Percentiles rank a stretch among this genome's conserved stretches.
These are phyloP conservation scores for Microbotryum intermedium DNA, from an alignment of 1,284 basidiomycete genomes.

Conservation along the genomic window DNA sequence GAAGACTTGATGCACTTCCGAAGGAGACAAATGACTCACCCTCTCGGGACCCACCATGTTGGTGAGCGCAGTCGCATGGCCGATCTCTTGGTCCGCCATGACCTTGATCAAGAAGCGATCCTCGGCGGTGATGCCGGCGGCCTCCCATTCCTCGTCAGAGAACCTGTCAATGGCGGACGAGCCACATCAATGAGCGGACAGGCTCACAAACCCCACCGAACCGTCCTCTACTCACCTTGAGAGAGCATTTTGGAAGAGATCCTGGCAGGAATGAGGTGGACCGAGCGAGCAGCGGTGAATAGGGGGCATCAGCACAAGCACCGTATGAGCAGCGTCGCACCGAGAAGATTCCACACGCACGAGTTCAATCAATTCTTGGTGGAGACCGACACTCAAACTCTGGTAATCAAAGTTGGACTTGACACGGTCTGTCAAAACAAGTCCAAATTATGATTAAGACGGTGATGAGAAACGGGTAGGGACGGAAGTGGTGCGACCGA, in stretches of 20 bases:
- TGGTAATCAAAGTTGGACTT: constrained; percentile 56
- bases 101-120: constrained; percentile 51
- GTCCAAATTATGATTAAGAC: background rate
- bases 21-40: constrained; percentile 26
- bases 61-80: constrained; percentile 47
- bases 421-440: background rate
- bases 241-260: constrained; percentile 56
- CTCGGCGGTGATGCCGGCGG: constrained; percentile 49
- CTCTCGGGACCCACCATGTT: constrained; percentile 46
- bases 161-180: constrained; percentile 48
- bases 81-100: constrained; percentile 53
- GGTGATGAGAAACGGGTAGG: background rate
- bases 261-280: constrained; percentile 57
- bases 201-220: background rate
- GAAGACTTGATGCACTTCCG: too few species aligned
- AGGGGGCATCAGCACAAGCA: too few species aligned
- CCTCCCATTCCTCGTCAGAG: constrained; percentile 16
- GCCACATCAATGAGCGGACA: too few species aligned
- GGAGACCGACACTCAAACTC: constrained; percentile 42
- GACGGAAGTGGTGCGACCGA: background rate
- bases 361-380: constrained; percentile 27
- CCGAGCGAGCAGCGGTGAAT: constrained; percentile 44
- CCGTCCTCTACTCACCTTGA: constrained; percentile 42
- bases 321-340: constrained; percentile 11
- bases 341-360: constrained; percentile 8